A percentile compares a stretch with the other conserved stretches of the same genome.
Conservation (phyloP, 1,284 basidiomycete species). For the Cystobasidiaceae sp. region DNA sequence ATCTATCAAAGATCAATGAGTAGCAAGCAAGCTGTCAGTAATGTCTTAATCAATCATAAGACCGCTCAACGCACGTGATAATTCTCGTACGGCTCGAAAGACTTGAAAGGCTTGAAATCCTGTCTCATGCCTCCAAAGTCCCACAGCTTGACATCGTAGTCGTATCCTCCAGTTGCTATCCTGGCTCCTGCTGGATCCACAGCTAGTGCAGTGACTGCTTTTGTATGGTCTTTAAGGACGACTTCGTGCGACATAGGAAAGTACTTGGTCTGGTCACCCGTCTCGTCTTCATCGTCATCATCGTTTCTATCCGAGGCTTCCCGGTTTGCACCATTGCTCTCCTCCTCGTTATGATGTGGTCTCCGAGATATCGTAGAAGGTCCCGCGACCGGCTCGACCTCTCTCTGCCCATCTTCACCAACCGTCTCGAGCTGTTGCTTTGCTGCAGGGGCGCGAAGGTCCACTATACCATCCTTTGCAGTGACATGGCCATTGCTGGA, state of each 20-base stretch:
- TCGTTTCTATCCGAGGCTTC: slow-evolving; percentile 41
- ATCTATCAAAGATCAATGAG: slow-evolving; percentile 63
- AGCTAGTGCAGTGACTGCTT: slow-evolving; percentile 84
- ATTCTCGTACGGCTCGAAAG: slow-evolving; percentile 85
- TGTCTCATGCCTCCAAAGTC: slow-evolving; percentile 98
- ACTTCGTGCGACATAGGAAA: slow-evolving; percentile 66
- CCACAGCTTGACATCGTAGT: slow-evolving; percentile 97
- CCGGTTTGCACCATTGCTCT: slow-evolving; percentile 46
- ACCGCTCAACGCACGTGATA: slow-evolving; percentile 66
- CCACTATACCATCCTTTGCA: too few species aligned
- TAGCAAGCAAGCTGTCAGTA: slow-evolving; percentile 43
- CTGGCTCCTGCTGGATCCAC: slow-evolving; percentile 91
- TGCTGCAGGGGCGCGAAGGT: neutral
- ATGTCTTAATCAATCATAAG: neutral
- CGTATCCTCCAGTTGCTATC: slow-evolving; percentile 83
- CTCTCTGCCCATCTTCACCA: neutral
- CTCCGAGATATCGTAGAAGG: slow-evolving; percentile 7
- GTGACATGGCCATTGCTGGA: neutral
- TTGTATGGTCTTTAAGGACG: slow-evolving; percentile 83
- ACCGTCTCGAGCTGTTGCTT: neutral
- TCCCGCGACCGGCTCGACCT: slow-evolving; percentile 24
- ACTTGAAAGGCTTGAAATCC: slow-evolving; percentile 81
- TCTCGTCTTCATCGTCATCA: slow-evolving; percentile 43
- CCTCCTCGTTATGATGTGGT: slow-evolving; percentile 41
- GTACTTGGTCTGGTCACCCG: slow-evolving; percentile 32